Evolutionary conservation across 371 early-diverging fungal genomes (phyloP).

Genomic region (Mortierella sp.): DNA sequence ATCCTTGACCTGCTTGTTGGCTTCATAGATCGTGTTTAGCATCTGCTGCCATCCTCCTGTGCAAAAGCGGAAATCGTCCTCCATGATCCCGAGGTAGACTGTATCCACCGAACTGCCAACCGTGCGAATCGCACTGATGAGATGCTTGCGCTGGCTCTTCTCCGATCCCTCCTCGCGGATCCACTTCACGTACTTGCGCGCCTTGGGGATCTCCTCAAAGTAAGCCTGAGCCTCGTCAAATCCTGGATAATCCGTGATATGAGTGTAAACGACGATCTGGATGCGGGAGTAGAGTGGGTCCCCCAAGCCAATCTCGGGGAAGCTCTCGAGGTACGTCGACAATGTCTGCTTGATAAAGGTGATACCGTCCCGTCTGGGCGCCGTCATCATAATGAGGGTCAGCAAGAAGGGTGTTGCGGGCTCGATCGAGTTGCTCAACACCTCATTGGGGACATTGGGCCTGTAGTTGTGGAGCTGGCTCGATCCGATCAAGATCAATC

Average conservation of each 20-base stretch:
- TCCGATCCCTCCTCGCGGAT: slow-evolving; percentile 64
- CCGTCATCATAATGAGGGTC: slow-evolving; percentile 72
- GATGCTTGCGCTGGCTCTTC: slow-evolving; percentile 69
- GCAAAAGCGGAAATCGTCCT: slow-evolving; percentile 77
- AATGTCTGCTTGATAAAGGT: slow-evolving; percentile 66
- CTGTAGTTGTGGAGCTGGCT: slow-evolving; percentile 58
- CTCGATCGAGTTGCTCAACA: slow-evolving; percentile 59
- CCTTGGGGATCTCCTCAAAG: slow-evolving; percentile 62
- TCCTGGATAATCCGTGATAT: slow-evolving; percentile 68
- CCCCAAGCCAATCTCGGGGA: slow-evolving; percentile 59
- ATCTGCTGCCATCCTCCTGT: slow-evolving; percentile 65
- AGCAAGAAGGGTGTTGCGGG: slow-evolving; percentile 60
- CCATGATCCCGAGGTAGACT: slow-evolving; percentile 68
- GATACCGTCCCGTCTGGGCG: slow-evolving; percentile 70
- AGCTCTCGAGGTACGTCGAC: slow-evolving; percentile 66
- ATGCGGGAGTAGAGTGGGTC: slow-evolving; percentile 66
- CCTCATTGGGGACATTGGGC: slow-evolving; percentile 55
- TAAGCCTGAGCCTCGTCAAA: slow-evolving; percentile 62
- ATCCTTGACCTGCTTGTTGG: slow-evolving; percentile 59
- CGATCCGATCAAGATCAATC: slow-evolving; percentile 15
- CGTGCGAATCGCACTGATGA: slow-evolving; percentile 64
- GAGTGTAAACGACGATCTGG: slow-evolving; percentile 70
- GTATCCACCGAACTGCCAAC: slow-evolving; percentile 57
- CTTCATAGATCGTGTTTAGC: slow-evolving; percentile 66
- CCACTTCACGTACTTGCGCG: slow-evolving; percentile 68